Base-by-base conservation (phyloP, 108 stramenopile genomes). In the Pseudonitzschia delicatissima region DNA sequence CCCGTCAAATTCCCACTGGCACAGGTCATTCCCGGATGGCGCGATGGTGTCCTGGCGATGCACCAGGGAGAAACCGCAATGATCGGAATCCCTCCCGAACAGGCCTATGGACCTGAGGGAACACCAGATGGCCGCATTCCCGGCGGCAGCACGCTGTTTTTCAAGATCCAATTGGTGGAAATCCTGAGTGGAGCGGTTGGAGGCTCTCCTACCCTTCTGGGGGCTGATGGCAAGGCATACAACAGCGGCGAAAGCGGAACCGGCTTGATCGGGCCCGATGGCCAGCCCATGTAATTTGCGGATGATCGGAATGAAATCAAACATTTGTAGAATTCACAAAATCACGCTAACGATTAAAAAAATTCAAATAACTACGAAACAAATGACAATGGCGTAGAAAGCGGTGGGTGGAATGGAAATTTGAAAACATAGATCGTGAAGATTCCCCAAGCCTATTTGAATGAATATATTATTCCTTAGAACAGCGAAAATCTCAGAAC, bases 11-110 rank as follows among this genome's bases (percentile, higher is more conserved):
- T 93, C 63, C 83, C 91, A 0, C 51, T 90, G 33, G 84, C 80
- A 9, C 74, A 83, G 27, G 83, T 93, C 1, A 87, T 93, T 50
- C 83, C 85, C 15, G 91, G 91, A 31, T 93, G 86, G 85, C 58
- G 77, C 61, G 78, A 84, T 5, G 91, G 87, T 58, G 67, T 93
- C 17, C 64, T 88, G 55, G 68, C 75, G 47, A 90, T 93, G 91
- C 85, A 82, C 62, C 78, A 93, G 67, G 91, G 91, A 5, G 91
- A 93, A 57, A 93, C 91, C 7, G 88, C 88, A 57, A 93, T 93
- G 88, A 33, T 93, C 34, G 91, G 91, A 3, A 87, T 93, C 59
- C 91, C 91, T 17, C 81, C 88, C 15, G 86, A 86, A 65, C 73
- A 77, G 66, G 91, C 69, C 21, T 93, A 93, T 67, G 91, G 91